Evolutionary conservation across 345 rosid species (phyloP), one percentile per base, ranked within the genome.

Genomic region (Populus davidiana): DNA sequence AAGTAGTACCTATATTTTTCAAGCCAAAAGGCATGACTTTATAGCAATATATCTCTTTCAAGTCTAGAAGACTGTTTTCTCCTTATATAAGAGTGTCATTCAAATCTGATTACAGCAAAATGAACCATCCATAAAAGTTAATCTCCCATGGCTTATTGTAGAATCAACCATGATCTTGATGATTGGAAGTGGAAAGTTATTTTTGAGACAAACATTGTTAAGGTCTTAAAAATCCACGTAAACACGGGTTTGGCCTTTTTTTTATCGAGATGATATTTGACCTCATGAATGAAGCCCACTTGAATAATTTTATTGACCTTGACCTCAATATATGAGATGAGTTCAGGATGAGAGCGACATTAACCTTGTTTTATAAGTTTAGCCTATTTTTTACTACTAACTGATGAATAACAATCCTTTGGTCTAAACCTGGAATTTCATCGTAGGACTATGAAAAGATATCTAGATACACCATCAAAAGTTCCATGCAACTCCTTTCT

Each of bases 21-120:
- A 52, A 20, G 16, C 21, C 21, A 52, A 52, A 76, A 49, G 38
- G 39, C 64, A 77, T 77, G 8, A 77, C 67, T 16, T 39, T 77
- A 18, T 69, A 56, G 10, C 9, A 38, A 38, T 38, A 36, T 36
- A 38, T 38, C 39, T 8, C 39, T 38, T 38, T 38, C 8, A 1
- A 38, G 39, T 38, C 1, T 1, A 1, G 8, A 38, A 36, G 8
- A 8, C 1, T 8, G 8, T 38, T 1, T 38, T 38, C 39, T 38
- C 39, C 39, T 6, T 1, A 38, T 38, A 6, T 38, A 0, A 1
- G 9, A 8, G 39, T 38, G 39, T 1, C 39, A 38, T 63, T 33
- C 12, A 14, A 33, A 66, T 63, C 6, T 63, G 43, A 16, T 66
- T 66, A 12, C 25, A 33, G 2, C 69, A 0, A 14, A 36, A 66